These are phyloP conservation scores for Backusella luteola DNA, from an alignment of 192 early-diverging fungal species.

Conservation along the genomic window DNA sequence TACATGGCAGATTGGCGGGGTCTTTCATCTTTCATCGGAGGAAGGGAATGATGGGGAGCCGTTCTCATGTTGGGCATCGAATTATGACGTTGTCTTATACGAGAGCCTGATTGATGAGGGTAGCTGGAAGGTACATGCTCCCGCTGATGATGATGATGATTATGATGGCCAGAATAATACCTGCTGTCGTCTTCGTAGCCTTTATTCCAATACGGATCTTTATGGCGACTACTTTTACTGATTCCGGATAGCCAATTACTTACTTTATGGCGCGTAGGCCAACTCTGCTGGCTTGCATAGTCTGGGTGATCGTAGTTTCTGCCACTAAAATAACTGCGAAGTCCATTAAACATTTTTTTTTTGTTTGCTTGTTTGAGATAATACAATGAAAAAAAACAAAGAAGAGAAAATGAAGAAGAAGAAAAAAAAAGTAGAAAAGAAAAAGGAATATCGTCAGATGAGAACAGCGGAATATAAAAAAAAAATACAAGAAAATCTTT, in stretches of 20 bases:
- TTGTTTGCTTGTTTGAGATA: not conserved
- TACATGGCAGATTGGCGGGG: not conserved
- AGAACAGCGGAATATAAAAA: not conserved
- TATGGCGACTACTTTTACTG: not conserved
- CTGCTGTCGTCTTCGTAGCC: not conserved
- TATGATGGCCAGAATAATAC: not conserved
- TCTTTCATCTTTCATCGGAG: not conserved
- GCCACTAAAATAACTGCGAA: not conserved
- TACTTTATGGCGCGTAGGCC: not conserved
- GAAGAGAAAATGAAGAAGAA: not conserved
- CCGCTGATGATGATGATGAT: not conserved
- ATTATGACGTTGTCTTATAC: not conserved
- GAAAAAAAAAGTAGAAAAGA: not conserved
- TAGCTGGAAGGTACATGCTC: not conserved
- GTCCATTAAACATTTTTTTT: not conserved
- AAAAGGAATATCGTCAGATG: not conserved
- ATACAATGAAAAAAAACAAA: not conserved
- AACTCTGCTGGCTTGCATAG: not conserved
- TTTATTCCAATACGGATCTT: not conserved
- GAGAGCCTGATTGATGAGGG: not conserved
- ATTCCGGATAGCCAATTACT: conserved; percentile 8
- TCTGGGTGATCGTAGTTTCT: not conserved
- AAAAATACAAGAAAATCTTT: not conserved
- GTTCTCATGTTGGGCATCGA: not conserved
- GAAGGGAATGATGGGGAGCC: not conserved